Conservation (phyloP, 139 green algal genomes). For the Coelastrella sp. region DNA sequence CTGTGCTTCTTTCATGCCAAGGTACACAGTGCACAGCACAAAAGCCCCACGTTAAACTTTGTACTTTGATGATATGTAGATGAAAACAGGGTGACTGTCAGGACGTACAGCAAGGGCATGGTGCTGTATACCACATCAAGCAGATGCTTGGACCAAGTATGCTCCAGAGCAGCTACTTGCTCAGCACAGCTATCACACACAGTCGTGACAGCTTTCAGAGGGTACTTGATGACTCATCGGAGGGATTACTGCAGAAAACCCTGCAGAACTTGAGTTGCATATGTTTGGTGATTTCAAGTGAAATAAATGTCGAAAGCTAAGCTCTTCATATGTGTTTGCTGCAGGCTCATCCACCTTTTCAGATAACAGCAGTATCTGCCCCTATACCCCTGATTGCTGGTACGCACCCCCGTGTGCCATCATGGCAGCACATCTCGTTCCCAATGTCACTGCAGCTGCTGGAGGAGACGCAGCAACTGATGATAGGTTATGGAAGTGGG, state of each 20-base stretch:
- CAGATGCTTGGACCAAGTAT: neutral
- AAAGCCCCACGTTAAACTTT: too few species aligned
- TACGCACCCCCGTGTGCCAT: conserved; percentile 15
- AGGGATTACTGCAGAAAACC: too few species aligned
- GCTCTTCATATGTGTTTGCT: neutral
- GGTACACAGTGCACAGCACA: too few species aligned
- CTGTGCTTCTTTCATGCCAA: too few species aligned
- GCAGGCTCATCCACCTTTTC: conserved; percentile 36
- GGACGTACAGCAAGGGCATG: too few species aligned
- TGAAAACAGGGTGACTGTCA: too few species aligned
- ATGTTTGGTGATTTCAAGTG: too few species aligned
- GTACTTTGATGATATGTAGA: too few species aligned
- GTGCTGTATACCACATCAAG: neutral
- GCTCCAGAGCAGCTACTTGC: too few species aligned
- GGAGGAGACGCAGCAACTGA: conserved; percentile 26
- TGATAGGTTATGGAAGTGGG: conserved; percentile 45
- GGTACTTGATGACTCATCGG: neutral
- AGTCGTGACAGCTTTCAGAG: too few species aligned
- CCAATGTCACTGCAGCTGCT: conserved; percentile 37
- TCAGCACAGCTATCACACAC: too few species aligned
- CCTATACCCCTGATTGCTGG: conserved; percentile 19
- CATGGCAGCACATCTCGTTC: conserved; percentile 32
- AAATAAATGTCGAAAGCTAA: neutral
- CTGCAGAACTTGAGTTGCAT: too few species aligned
- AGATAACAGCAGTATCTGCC: conserved; percentile 2